Conservation (phyloP, 139 green algal species). For the Micractinium sp. region DNA sequence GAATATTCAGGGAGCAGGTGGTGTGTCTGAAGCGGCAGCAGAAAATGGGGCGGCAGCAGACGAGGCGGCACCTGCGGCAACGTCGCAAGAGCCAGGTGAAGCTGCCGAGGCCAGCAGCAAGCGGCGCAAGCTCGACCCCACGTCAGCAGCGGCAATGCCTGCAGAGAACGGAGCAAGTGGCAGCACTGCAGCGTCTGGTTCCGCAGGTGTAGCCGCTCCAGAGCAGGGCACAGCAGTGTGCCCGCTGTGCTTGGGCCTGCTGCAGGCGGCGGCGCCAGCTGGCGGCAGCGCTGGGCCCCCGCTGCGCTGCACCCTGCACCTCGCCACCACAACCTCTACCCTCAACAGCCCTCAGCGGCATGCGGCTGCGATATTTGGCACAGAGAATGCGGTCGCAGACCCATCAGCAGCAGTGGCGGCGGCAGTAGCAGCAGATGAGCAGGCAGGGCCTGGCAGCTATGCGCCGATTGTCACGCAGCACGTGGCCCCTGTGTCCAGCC, state of each 20-base stretch:
- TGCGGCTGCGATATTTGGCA: not conserved
- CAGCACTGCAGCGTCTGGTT: not conserved
- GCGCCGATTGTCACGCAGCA: not conserved
- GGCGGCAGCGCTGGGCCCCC: not conserved
- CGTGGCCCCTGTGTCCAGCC: not conserved
- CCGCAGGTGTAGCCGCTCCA: not conserved
- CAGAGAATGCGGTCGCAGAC: not conserved
- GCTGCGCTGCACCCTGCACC: not conserved
- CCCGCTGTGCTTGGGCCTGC: conserved; percentile 33
- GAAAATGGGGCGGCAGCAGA: not conserved
- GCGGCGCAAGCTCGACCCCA: not conserved
- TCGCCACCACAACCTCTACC: not conserved
- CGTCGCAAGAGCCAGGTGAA: not conserved
- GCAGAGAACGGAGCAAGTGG: not conserved
- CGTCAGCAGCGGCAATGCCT: not conserved
- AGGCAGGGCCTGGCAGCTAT: not conserved
- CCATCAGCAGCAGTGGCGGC: not conserved
- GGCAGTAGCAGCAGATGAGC: not conserved
- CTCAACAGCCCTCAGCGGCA: not conserved
- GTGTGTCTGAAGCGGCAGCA: not conserved
- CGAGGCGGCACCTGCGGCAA: not conserved
- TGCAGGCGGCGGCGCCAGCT: not conserved
- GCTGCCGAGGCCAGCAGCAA: not conserved
- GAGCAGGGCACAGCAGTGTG: not conserved
- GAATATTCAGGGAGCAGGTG: not conserved